phyloP scores from a whole-genome alignment of 2,329 filamentous ascomycete genomes.

The Tolypocladium cylindrosporum region DNA sequence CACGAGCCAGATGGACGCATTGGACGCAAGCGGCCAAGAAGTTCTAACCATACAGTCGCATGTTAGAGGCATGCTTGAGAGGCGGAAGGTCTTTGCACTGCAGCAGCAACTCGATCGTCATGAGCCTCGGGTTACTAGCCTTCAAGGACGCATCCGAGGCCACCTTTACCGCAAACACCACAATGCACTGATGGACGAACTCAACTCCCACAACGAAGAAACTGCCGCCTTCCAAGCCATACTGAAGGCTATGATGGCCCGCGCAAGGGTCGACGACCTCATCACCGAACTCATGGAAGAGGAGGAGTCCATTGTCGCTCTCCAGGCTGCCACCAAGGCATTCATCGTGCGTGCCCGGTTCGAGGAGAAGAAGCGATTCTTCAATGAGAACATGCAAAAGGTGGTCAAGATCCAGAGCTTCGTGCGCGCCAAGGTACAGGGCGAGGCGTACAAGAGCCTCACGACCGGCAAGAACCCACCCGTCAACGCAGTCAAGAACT shows the following conservation, averaged over 20 bases:
- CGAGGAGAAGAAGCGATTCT: slow-evolving; percentile 77
- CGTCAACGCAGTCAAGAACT: slow-evolving; percentile 93
- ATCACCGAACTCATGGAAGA: slow-evolving; percentile 72
- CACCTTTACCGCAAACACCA: slow-evolving; percentile 52
- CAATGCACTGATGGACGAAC: slow-evolving; percentile 53
- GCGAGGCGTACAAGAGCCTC: slow-evolving; percentile 94
- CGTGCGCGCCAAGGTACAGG: slow-evolving; percentile 86
- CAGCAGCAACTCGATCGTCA: slow-evolving; percentile 48
- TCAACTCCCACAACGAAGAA: slow-evolving; percentile 57
- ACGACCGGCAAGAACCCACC: slow-evolving; percentile 95
- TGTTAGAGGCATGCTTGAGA: slow-evolving; percentile 51
- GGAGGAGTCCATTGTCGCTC: slow-evolving; percentile 63
- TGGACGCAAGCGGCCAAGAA: slow-evolving; percentile 34
- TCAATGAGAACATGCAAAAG: slow-evolving; percentile 95
- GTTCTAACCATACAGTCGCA: slow-evolving; percentile 46
- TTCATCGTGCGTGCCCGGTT: slow-evolving; percentile 66
- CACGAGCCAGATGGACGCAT: slow-evolving; percentile 32
- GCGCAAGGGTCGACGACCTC: slow-evolving; percentile 62
- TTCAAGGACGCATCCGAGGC: slow-evolving; percentile 63
- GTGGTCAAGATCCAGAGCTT: slow-evolving; percentile 99
- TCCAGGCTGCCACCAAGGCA: slow-evolving; percentile 67
- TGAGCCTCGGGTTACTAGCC: slow-evolving; percentile 41
- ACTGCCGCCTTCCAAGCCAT: slow-evolving; percentile 65
- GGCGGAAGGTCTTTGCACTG: slow-evolving; percentile 37
- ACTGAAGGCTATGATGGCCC: slow-evolving; percentile 67